Evolutionary conservation across 768 basidiomycete genomes (phyloP).

Genomic region (Psilocybe subaeruginosa): DNA sequence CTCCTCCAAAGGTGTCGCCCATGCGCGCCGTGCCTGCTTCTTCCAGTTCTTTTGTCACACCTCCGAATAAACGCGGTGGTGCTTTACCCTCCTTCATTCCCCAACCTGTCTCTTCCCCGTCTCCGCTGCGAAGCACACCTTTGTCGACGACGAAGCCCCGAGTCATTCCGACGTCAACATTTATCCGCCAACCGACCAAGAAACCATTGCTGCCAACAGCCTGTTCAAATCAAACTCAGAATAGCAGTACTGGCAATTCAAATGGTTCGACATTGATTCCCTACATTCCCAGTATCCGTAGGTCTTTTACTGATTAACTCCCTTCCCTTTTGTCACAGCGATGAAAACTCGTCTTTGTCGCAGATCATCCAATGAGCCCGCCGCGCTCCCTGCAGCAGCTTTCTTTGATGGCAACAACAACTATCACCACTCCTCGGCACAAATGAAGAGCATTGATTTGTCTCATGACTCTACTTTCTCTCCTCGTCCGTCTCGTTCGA

Average conservation of each 20-base stretch:
- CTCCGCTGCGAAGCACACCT: slow-evolving; percentile 35
- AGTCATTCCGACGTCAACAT: slow-evolving; percentile 37
- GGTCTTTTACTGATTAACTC: slow-evolving; percentile 59
- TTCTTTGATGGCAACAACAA: slow-evolving; percentile 15
- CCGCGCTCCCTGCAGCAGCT: slow-evolving; percentile 25
- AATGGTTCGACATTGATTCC: slow-evolving; percentile 69
- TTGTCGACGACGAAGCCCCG: slow-evolving; percentile 32
- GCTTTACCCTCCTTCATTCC: slow-evolving; percentile 61
- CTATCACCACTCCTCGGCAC: slow-evolving; percentile 23
- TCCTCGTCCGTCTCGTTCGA: slow-evolving; percentile 1
- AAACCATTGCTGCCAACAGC: slow-evolving; percentile 36
- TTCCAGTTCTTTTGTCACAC: slow-evolving; percentile 45
- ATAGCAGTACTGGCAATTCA: slow-evolving; percentile 25
- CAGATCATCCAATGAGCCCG: slow-evolving; percentile 40
- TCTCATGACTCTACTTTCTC: slow-evolving; percentile 30
- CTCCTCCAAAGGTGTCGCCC: slow-evolving; percentile 32
- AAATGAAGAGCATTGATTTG: slow-evolving; percentile 43
- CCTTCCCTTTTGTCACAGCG: slow-evolving; percentile 30
- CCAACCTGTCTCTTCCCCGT: slow-evolving; percentile 53
- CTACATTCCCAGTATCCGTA: slow-evolving; percentile 54
- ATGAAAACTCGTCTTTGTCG: slow-evolving; percentile 37
- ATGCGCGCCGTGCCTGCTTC: slow-evolving; percentile 20
- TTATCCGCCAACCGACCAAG: slow-evolving; percentile 47
- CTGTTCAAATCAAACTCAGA: slow-evolving; percentile 19
- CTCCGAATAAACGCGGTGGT: slow-evolving; percentile 55